phyloP scores from a whole-genome alignment of 768 basidiomycete genomes.

The Chalciporus chontae region DNA sequence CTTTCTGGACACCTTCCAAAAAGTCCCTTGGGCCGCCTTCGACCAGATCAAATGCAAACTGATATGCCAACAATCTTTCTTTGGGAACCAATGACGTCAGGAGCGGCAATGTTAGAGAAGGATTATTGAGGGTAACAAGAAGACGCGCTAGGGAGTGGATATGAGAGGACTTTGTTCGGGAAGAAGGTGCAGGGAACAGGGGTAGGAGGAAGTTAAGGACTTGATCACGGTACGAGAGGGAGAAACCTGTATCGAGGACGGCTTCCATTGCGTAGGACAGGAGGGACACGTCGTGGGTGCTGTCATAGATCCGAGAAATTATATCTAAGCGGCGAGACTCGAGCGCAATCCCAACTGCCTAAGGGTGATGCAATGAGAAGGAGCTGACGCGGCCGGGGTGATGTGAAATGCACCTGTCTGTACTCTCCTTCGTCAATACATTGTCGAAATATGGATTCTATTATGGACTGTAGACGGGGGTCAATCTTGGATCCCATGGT shows the following conservation, averaged over 20 bases:
- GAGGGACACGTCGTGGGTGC: conserved; percentile 71
- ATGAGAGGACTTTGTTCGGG: conserved; percentile 71
- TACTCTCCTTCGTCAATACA: conserved; percentile 88
- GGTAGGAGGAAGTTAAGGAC: conserved; percentile 76
- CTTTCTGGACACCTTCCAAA: conserved; percentile 68
- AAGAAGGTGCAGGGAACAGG: conserved; percentile 77
- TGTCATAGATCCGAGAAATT: conserved; percentile 70
- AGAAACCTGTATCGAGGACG: conserved; percentile 85
- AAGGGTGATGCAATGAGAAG: conserved; percentile 8
- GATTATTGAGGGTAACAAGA: conserved; percentile 82
- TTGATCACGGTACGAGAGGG: conserved; percentile 79
- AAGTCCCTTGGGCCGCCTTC: conserved; percentile 95
- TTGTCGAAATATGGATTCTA: conserved; percentile 83
- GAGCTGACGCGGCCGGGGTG: background rate
- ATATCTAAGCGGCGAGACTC: conserved; percentile 89
- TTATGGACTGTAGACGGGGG: conserved; percentile 72
- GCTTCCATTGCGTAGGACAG: conserved; percentile 92
- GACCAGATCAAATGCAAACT: conserved; percentile 92
- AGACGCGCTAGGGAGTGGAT: conserved; percentile 82
- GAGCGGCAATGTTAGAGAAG: conserved; percentile 73
- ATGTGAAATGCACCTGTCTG: conserved; percentile 62
- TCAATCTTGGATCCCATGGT: conserved; percentile 62
- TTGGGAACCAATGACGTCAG: conserved; percentile 66
- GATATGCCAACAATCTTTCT: conserved; percentile 81
- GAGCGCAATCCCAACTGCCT: conserved; percentile 95